A percentile compares a stretch with the other conserved stretches of the same genome.
Evolutionary conservation across 352 stramenopile genomes (phyloP).

Genomic region (Phytopythium delawarense): DNA sequence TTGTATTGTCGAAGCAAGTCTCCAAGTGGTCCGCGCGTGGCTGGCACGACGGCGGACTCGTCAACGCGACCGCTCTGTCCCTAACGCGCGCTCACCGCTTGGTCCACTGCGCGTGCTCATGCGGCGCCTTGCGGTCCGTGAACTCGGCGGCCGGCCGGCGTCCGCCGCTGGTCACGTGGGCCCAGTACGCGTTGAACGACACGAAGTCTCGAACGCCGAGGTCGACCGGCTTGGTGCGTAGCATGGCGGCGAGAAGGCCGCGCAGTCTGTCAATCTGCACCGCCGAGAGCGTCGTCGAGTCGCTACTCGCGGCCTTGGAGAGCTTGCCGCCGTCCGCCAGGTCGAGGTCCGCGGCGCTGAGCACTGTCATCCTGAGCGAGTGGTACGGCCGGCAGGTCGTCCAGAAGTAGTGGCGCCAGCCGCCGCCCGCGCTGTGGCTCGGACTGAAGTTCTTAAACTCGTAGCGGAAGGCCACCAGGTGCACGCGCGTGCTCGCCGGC

Average conservation of each 20-base stretch:
- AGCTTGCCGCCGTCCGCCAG: constrained; percentile 37
- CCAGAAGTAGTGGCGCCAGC: constrained; percentile 64
- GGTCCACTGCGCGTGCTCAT: constrained; percentile 80
- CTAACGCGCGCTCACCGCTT: constrained; percentile 10
- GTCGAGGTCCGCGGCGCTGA: constrained; percentile 60
- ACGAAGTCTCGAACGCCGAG: constrained; percentile 65
- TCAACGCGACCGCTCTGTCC: not conserved
- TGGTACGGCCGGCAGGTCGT: constrained; percentile 67
- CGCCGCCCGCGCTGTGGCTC: constrained; percentile 57
- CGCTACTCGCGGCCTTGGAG: constrained; percentile 12
- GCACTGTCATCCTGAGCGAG: constrained; percentile 48
- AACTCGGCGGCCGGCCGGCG: constrained; percentile 65
- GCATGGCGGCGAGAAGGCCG: constrained; percentile 65
- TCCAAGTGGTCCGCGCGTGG: not conserved
- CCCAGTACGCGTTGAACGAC: constrained; percentile 84
- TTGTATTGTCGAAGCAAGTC: not conserved
- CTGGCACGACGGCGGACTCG: not conserved
- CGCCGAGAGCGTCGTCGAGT: constrained; percentile 32
- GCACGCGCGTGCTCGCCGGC: constrained; percentile 39
- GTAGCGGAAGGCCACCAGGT: constrained; percentile 77
- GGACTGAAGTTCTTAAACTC: constrained; percentile 71
- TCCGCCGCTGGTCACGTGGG: constrained; percentile 67
- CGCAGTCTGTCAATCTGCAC: constrained; percentile 62
- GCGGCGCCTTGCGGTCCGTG: constrained; percentile 78
- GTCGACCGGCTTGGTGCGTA: constrained; percentile 74